Base-by-base conservation (phyloP, 345 rosid genomes). In the Arabidopsis suecica region DNA sequence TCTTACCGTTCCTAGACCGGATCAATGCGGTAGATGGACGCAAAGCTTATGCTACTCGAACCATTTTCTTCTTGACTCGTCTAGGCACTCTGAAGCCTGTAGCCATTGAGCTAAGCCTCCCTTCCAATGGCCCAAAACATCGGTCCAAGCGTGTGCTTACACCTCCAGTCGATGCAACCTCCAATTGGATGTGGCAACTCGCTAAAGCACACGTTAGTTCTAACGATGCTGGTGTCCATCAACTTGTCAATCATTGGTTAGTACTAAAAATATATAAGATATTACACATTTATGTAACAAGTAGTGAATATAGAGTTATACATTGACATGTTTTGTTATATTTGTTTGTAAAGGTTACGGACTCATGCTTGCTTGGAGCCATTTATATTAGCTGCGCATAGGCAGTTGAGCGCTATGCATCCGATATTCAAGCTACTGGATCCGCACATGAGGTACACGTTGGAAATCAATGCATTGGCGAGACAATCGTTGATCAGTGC, bases 131-230 rank as follows among this genome's bases (percentile, higher is more conserved):
- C 1, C 58, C 71, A 0, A 73, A 74, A 33, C 88, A 93, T 12
- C 83, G 77, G 34, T 79, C 91, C 32, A 96, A 87, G 75, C 91
- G 91, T 2, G 99, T 96, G 36, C 72, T 93, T 1, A 88, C 96
- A 16, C 89, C 99, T 47, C 86, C 99, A 0, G 78, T 82, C 0
- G 94, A 89, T 28, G 97, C 97, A 13, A 93, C 99, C 47, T 36
- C 81, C 11, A 84, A 81, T 10, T 96, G 99, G 99, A 68, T 84
- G n/a, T 96, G 99, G 99, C 93, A 88, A 73, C 93, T 96, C 1
- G 98, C 99, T 28, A 96, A 91, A 82, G 91, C 99, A 62, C 98
- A 96, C 40, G 99, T 96, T 49, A 80, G 93, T 80, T 83, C 99
- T 64, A 96, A 96, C 9, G 96, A 89, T 65, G 95, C 98, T 10